Evolutionary conservation across 2,329 filamentous ascomycete genomes (phyloP).

Genomic region (Trematosphaeria pertusa): DNA sequence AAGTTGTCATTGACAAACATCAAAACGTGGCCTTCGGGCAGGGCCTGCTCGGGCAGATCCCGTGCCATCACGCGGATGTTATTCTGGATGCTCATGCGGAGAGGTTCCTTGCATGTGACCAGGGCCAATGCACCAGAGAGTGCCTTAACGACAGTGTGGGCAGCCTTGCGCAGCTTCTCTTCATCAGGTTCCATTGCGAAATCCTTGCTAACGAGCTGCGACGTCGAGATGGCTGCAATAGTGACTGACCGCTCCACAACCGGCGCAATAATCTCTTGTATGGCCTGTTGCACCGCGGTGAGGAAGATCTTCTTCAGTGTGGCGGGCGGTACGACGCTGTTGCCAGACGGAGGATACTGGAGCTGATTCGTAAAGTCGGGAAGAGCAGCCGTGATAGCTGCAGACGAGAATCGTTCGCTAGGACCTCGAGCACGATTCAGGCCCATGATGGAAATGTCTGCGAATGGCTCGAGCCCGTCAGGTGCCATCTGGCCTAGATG

Average conservation of each 20-base stretch:
- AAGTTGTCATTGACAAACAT: slow-evolving; percentile 99
- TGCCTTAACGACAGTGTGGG: slow-evolving; percentile 92
- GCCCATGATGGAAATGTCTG: slow-evolving; percentile 69
- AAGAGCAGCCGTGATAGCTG: slow-evolving; percentile 78
- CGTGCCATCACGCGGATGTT: slow-evolving; percentile 88
- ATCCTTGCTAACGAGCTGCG: slow-evolving; percentile 94
- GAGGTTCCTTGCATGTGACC: slow-evolving; percentile 97
- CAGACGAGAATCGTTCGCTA: slow-evolving; percentile 76
- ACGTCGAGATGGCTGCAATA: slow-evolving; percentile 95
- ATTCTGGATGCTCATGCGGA: slow-evolving; percentile 96
- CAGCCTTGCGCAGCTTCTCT: slow-evolving; percentile 82
- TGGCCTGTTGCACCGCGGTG: slow-evolving; percentile 83
- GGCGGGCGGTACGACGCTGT: slow-evolving; percentile 72
- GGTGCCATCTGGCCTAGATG: slow-evolving; percentile 60
- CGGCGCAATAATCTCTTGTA: slow-evolving; percentile 95
- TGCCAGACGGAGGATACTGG: slow-evolving; percentile 73
- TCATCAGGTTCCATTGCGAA: slow-evolving; percentile 93
- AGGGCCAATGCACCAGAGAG: slow-evolving; percentile 92
- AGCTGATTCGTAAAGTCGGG: slow-evolving; percentile 84
- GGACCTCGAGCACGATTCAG: slow-evolving; percentile 73
- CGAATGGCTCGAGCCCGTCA: slow-evolving; percentile 80
- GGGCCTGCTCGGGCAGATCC: slow-evolving; percentile 69
- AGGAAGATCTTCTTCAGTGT: slow-evolving; percentile 78
- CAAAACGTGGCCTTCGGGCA: slow-evolving; percentile 93
- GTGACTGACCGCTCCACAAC: slow-evolving; percentile 98